These are phyloP conservation scores for Linum usitatissimum DNA, from an alignment of 345 rosid species.

Conservation along the genomic window DNA sequence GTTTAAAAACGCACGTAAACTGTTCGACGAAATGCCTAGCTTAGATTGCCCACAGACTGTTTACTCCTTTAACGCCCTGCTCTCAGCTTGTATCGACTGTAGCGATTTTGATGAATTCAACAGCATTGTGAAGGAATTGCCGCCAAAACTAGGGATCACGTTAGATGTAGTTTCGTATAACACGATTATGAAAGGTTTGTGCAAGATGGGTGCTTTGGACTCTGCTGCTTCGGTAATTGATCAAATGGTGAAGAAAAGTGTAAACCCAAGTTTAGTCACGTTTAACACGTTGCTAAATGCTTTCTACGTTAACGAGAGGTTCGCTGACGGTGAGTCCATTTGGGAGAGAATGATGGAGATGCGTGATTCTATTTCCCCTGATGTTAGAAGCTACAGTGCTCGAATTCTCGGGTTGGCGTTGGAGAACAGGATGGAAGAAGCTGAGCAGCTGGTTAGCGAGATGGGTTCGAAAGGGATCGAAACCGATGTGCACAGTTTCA, in stretches of 20 bases:
- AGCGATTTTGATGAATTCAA: slow-evolving; percentile 37
- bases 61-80: slow-evolving; percentile 49
- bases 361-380: slow-evolving; percentile 25
- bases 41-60: slow-evolving; percentile 46
- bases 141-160: slow-evolving; percentile 34
- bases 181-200: neutral
- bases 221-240: slow-evolving; percentile 34
- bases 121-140: slow-evolving; percentile 32
- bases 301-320: slow-evolving; percentile 31
- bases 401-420: slow-evolving; percentile 39
- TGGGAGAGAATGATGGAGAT: slow-evolving; percentile 45
- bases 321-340: slow-evolving; percentile 46
- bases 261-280: slow-evolving; percentile 38
- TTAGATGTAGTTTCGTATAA: slow-evolving; percentile 21
- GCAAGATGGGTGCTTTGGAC: slow-evolving; percentile 26
- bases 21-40: slow-evolving; percentile 72
- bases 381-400: slow-evolving; percentile 47
- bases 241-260: slow-evolving; percentile 48
- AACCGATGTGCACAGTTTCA: slow-evolving; percentile 42
- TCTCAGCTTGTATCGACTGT: slow-evolving; percentile 46
- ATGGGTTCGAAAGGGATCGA: slow-evolving; percentile 35
- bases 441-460: slow-evolving; percentile 29
- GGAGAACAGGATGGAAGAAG: slow-evolving; percentile 32
- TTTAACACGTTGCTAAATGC: slow-evolving; percentile 45
- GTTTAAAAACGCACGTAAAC: slow-evolving; percentile 49